Base-by-base conservation (phyloP, 768 basidiomycete genomes). In the Leccinum olivaceopallidum region DNA sequence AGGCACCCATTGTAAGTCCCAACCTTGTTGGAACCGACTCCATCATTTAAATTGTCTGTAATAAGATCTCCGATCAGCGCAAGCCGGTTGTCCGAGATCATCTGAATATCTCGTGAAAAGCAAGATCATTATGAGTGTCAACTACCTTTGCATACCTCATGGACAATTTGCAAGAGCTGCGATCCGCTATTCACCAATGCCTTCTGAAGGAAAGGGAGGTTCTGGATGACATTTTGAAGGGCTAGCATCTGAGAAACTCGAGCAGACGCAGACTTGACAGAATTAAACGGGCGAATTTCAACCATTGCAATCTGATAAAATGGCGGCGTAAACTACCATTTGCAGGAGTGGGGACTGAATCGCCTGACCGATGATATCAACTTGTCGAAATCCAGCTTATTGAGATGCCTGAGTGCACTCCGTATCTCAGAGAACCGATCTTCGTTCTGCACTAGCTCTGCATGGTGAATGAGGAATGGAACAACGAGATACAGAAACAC, bases 361-460 rank as follows among this genome's bases (percentile, higher is more conserved):
- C 34, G 6, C 63, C 79, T 60, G 67, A 88, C 90, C 28, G 84
- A 84, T 52, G 82, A 85, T 37, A 94, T 89, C 7, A 97, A 76
- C 69, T 90, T 95, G 73, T 98, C 95, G 28, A 96, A 83, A 67
- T 98, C 96, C 71, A 91, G 79, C 68, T 90, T 89, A 70, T 90
- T 87, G 56, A 94, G 73, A 2, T 80, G 73, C 71, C 85, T 88
- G 50, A 95, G 78, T 0, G 87, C 89, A 61, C 85, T 82, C 56
- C 86, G 82, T 50, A 92, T 76, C 34, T 86, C 82, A 4, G 79
- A 85, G 67, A 89, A 94, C 36, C 79, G 80, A 55, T 92, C 89
- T 74, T 95, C 93, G 5, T 81, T 81, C 56, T 89, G 82, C 24
- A 94, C 80, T 1, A 97, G 75, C 63, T 95, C 93, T 91, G 67